phyloP scores from a whole-genome alignment of 2,329 filamentous ascomycete genomes.

The Fusarium equiseti region DNA sequence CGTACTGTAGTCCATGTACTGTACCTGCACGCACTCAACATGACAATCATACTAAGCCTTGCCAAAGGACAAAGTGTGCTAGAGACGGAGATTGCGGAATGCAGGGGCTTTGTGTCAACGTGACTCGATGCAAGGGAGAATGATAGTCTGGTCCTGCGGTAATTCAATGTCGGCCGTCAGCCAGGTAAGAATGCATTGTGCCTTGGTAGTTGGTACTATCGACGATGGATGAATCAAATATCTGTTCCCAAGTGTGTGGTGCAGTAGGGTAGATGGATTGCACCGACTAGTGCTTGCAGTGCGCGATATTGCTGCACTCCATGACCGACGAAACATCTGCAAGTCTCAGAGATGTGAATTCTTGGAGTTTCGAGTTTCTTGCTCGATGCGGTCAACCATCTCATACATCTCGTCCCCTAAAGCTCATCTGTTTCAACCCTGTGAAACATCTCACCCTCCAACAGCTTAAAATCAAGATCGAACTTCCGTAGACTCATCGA shows the following conservation, averaged over 20 bases:
- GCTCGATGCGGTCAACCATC: slow-evolving; percentile 4
- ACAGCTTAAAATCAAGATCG: slow-evolving; percentile 30
- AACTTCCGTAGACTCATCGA: slow-evolving; percentile 35
- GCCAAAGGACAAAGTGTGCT: slow-evolving; percentile 15
- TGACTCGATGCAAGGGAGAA: slow-evolving; percentile 37
- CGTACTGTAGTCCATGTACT: not conserved
- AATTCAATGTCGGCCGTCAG: slow-evolving; percentile 12
- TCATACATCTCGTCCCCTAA: slow-evolving; percentile 13
- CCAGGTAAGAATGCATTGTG: slow-evolving; percentile 7
- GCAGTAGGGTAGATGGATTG: not conserved
- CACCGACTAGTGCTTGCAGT: slow-evolving; percentile 12
- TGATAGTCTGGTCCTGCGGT: not conserved
- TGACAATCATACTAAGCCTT: slow-evolving; percentile 20
- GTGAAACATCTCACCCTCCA: slow-evolving; percentile 38
- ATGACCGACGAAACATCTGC: slow-evolving; percentile 4
- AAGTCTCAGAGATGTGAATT: slow-evolving; percentile 14
- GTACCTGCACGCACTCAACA: slow-evolving; percentile 1
- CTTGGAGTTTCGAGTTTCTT: slow-evolving; percentile 15
- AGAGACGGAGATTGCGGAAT: slow-evolving; percentile 26
- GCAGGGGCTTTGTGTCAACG: slow-evolving; percentile 39
- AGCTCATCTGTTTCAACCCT: slow-evolving; percentile 14
- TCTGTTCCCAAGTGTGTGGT: not conserved
- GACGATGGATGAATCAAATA: slow-evolving; percentile 4
- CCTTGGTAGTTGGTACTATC: slow-evolving; percentile 1
- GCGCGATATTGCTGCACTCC: slow-evolving; percentile 13